Conservation (phyloP, 2,329 filamentous ascomycete genomes). For the Hymenoscyphus fraxineus region DNA sequence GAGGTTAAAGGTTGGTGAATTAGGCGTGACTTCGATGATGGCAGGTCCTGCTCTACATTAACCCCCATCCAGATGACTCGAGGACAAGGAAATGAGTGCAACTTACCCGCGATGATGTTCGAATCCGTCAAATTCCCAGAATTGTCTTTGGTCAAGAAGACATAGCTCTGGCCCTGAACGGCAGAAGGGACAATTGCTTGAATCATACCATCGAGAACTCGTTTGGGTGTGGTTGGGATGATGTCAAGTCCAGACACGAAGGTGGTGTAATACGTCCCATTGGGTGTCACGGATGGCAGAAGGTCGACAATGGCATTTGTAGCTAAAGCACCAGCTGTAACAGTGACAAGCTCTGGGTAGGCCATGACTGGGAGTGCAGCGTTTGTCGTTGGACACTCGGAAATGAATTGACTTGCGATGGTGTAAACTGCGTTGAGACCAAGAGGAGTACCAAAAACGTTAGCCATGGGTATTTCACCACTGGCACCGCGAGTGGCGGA, state of each 20-base stretch:
- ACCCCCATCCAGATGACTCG: no score
- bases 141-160: conserved; percentile 39
- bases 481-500: conserved; percentile 53
- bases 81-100: neutral
- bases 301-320: conserved; percentile 28
- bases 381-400: conserved; percentile 52
- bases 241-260: conserved; percentile 34
- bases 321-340: conserved; percentile 23
- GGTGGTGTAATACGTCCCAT: conserved; percentile 35
- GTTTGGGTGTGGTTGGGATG: conserved; percentile 38
- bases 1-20: conserved; percentile 28
- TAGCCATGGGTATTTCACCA: conserved; percentile 50
- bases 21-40: conserved; percentile 35
- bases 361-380: conserved; percentile 55
- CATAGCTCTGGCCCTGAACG: conserved; percentile 39
- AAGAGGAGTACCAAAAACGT: conserved; percentile 58
- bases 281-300: conserved; percentile 25
- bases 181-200: conserved; percentile 33
- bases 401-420: conserved; percentile 60
- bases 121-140: conserved; percentile 37
- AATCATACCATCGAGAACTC: conserved; percentile 28
- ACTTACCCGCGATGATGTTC: conserved; percentile 37
- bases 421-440: conserved; percentile 58
- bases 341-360: conserved; percentile 47
- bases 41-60: conserved; percentile 22